Percentiles rank a stretch among this genome's conserved stretches.
These are phyloP conservation scores for Alternaria hordeiaustralica DNA, from an alignment of 2,329 filamentous ascomycete species.

Conservation along the genomic window DNA sequence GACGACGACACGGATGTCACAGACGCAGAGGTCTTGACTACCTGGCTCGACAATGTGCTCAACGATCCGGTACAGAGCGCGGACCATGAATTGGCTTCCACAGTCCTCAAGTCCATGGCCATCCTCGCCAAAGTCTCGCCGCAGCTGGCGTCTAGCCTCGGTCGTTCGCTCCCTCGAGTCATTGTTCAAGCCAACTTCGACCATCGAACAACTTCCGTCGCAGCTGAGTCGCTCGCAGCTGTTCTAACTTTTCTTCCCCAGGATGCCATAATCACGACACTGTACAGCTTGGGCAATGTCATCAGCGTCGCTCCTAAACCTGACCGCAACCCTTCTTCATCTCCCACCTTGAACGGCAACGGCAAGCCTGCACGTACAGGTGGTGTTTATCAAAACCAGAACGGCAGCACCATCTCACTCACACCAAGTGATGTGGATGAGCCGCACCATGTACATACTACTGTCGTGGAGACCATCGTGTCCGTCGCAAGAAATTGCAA, in stretches of 20 bases:
- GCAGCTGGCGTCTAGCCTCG: conserved; percentile 74
- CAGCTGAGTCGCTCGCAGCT: conserved; percentile 83
- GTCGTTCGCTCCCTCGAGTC: conserved; percentile 80
- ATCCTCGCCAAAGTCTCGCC: conserved; percentile 79
- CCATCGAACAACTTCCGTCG: conserved; percentile 72
- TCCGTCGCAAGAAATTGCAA: conserved; percentile 81
- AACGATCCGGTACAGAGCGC: conserved; percentile 82
- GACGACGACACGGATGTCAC: conserved; percentile 73
- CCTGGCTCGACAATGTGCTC: conserved; percentile 85
- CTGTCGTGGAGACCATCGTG: conserved; percentile 94
- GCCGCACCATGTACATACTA: conserved; percentile 75
- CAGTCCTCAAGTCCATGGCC: conserved; percentile 81
- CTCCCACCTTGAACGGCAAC: conserved; percentile 57
- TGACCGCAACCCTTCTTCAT: conserved; percentile 57
- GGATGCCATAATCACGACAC: conserved; percentile 90
- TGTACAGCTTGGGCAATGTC: conserved; percentile 96
- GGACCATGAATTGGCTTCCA: conserved; percentile 76
- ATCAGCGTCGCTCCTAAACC: conserved; percentile 72
- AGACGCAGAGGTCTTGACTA: conserved; percentile 77
- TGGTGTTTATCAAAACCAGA: conserved; percentile 56
- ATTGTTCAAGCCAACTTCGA: conserved; percentile 83
- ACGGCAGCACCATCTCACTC: conserved; percentile 81
- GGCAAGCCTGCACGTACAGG: conserved; percentile 53
- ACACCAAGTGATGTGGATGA: conserved; percentile 79
- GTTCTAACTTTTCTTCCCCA: conserved; percentile 84